Base-by-base conservation (phyloP, 2,329 filamentous ascomycete species). In the Ophiostoma triangulosporum region DNA sequence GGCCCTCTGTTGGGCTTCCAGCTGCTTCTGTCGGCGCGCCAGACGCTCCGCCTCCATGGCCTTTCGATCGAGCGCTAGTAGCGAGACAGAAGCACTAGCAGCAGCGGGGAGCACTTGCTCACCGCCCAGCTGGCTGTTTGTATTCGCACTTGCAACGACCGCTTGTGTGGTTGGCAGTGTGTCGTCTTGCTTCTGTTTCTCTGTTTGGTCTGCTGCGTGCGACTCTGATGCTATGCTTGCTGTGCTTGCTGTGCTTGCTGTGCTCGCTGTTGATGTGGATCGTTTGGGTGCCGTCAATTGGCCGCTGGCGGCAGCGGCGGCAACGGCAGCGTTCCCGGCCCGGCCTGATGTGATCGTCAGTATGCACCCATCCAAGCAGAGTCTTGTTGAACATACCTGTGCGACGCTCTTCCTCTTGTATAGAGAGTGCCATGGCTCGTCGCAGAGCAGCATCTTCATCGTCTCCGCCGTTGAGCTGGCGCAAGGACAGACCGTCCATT, bases 11-110 rank as follows among this genome's bases (percentile, higher is more conserved):
- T 59, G 57, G 26, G 54, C 52, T n/a, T 50, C 52, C 12, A 54
- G 51, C 33, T 56, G 76, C 65, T 90, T 86, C 43, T 74, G 74
- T 36, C 81, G 66, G 60, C 90, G 77, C 22, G 80, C 82, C 14
- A 95, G 74, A 38, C 91, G 81, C 64, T 94, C 88, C 61, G 82
- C 74, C 65, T 96, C 91, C 88, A 95, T 93, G 51, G 80, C 77
- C 66, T 83, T 88, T 33, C 90, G 78, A 68, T 95, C 78, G 1
- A 95, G 67, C 3, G 76, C 75, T 4, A 76, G 62, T 0, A 80
- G 60, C 0, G 43, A 51, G 43, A 31, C 32, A 26, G 48, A 11
- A 12, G 32, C 40, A 20, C 32, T 3, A 12, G n/a, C 15, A 17
- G 43, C 12, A 29, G 26, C 2, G 3, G 15, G n/a, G 35, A 17